Percentiles rank a stretch among this genome's conserved stretches.
These are phyloP conservation scores for Fusarium nanum DNA, from an alignment of 2,329 filamentous ascomycete species.

Conservation along the genomic window DNA sequence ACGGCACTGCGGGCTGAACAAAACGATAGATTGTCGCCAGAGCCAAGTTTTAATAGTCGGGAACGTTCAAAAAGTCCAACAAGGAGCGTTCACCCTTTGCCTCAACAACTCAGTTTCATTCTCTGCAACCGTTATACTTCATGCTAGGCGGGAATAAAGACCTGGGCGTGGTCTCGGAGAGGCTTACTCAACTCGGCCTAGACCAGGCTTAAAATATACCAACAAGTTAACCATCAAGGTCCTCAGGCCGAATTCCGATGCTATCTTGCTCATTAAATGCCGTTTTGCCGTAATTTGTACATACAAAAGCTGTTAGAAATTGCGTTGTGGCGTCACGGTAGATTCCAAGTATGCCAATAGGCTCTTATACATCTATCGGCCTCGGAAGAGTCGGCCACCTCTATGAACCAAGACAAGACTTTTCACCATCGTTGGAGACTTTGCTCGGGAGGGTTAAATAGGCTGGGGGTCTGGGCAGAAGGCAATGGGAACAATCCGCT, in stretches of 20 bases:
- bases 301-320: rapidly evolving
- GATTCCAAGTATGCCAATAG: background rate
- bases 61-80: background rate
- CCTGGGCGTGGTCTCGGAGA: background rate
- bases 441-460: too few relatives aligned
- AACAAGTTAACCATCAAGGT: background rate
- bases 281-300: background rate
- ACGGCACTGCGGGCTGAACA: too few relatives aligned
- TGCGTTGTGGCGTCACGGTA: background rate
- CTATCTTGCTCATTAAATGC: background rate
- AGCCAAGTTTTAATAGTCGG: background rate
- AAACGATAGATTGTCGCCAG: background rate
- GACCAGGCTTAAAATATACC: background rate
- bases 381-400: background rate
- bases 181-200: background rate
- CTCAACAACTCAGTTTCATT: too few relatives aligned
- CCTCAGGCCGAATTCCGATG: background rate
- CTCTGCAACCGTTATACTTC: too few relatives aligned
- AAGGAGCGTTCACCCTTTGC: too few relatives aligned
- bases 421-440: too few relatives aligned
- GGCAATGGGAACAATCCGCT: too few relatives aligned
- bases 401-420: background rate
- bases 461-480: too few relatives aligned
- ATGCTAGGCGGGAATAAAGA: too few relatives aligned
- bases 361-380: rapidly evolving